Base-by-base conservation (phyloP, 2,329 filamentous ascomycete species). In the Colletotrichum higginsianum region DNA sequence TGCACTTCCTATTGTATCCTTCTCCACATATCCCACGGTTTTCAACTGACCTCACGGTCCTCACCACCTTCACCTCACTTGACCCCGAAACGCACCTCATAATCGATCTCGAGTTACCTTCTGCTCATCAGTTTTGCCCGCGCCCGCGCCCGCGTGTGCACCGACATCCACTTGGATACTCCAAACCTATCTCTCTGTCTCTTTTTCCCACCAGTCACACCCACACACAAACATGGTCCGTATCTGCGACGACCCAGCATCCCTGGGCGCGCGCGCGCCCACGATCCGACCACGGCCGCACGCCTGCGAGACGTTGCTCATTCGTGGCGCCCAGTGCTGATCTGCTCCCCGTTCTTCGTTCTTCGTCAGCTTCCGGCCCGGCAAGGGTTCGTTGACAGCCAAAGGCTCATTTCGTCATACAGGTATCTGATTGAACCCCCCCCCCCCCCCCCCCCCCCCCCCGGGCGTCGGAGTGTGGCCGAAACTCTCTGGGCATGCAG, bases 401-500 rank as follows among this genome's bases (percentile, higher is more conserved):
- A 53, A 26, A 30, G 13, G 13, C 26, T 53, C 61, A 63, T 63
- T 70, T 56, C 67, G 49, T 67, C 63, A 70, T 67, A 23, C 21
- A 23, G 21, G 21, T 23, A 61, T 61, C 16, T 9, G 18, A 40
- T 30, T 11, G 26, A 18, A 35, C 66, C 67, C 67, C 67, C 67
- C 67, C 67, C 67, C 67, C 67, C 67, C 67, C 67, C 67, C 67
- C 67, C 67, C 67, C 67, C 67, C 21, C 21, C 21, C 67, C 67
- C 67, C 67, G 55, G 67, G 46, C 67, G 38, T 67, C 67, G 67
- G 67, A 70, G 63, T 56, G 55, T 70, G 67, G 42, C 67, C 67
- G 67, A 70, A 63, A 30, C 18, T 30, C 63, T 12, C 42, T 38
- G 50, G 38, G 30, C 62, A 67, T 70, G 67, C 62, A 64, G 61